phyloP scores from a whole-genome alignment of 805 yeast species.

The Sugiyamaella boreocaroliniensis region DNA sequence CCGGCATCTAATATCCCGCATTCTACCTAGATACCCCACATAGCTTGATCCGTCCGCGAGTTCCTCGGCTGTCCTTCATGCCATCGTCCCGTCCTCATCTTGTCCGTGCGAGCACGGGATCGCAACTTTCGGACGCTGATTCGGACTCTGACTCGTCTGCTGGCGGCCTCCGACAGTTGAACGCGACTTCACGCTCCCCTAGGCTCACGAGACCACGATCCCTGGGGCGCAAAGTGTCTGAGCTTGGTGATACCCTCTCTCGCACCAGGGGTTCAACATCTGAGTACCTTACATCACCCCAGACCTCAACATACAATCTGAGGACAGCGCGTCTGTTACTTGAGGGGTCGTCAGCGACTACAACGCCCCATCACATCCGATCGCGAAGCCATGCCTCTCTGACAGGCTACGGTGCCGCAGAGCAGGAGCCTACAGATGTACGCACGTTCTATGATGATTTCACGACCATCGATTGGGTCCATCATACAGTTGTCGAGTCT shows the following conservation, averaged over 20 bases:
- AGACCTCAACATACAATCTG: background rate
- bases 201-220: background rate
- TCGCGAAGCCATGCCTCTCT: background rate
- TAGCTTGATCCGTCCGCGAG: background rate
- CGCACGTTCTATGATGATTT: conserved; percentile 46
- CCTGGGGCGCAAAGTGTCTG: background rate
- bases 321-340: background rate
- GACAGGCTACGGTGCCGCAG: background rate
- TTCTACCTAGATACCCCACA: no score
- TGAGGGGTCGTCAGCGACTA: background rate
- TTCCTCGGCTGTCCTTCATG: background rate
- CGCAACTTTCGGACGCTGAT: background rate
- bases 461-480: conserved; percentile 56
- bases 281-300: background rate
- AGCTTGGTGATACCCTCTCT: background rate
- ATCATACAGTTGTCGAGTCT: conserved; percentile 41
- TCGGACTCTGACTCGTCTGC: background rate
- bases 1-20: no score
- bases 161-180: background rate
- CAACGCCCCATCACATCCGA: background rate
- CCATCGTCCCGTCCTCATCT: background rate
- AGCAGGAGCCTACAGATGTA: background rate
- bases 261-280: background rate
- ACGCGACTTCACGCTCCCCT: background rate
- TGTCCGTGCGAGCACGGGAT: background rate